Conservation (phyloP, 257 asterid genomes). For the Forsythia viridissima region DNA sequence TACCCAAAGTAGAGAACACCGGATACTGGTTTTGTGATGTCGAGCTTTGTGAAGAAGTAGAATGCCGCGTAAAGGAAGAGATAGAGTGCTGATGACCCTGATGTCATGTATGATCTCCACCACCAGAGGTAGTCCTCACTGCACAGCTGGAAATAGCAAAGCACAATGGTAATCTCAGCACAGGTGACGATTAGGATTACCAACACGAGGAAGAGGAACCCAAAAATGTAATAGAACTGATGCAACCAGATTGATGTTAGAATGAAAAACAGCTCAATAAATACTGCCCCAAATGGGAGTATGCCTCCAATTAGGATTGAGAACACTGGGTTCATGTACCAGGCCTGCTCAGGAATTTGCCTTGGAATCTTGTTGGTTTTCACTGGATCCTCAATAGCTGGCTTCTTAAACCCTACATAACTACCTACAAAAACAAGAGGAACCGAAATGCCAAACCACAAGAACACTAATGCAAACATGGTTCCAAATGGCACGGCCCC, state of each 20-base stretch:
- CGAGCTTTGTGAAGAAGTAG: slow-evolving; percentile 4
- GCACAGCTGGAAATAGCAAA: slow-evolving; percentile 75
- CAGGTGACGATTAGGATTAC: slow-evolving; percentile 26
- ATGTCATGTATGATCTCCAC: slow-evolving; percentile 5
- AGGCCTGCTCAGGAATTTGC: slow-evolving; percentile 15
- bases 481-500: slow-evolving; percentile 57
- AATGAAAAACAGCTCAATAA: slow-evolving; percentile 10
- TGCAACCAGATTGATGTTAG: slow-evolving; percentile 25
- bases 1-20: slow-evolving; percentile 3
- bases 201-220: slow-evolving; percentile 25
- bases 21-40: background rate
- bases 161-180: slow-evolving; percentile 23
- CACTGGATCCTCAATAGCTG: slow-evolving; percentile 62
- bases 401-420: slow-evolving; percentile 22
- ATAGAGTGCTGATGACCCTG: slow-evolving; percentile 10
- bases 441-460: slow-evolving; percentile 15
- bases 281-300: slow-evolving; percentile 11
- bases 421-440: slow-evolving; percentile 70
- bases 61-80: slow-evolving; percentile 65
- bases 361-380: slow-evolving; percentile 57
- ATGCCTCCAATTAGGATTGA: slow-evolving; percentile 16
- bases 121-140: slow-evolving; percentile 9
- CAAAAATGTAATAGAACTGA: slow-evolving; percentile 27
- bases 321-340: slow-evolving; percentile 15
- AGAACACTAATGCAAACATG: slow-evolving; percentile 13